These are phyloP conservation scores for Zangia roseola DNA, from an alignment of 768 basidiomycete genomes.

Conservation along the genomic window DNA sequence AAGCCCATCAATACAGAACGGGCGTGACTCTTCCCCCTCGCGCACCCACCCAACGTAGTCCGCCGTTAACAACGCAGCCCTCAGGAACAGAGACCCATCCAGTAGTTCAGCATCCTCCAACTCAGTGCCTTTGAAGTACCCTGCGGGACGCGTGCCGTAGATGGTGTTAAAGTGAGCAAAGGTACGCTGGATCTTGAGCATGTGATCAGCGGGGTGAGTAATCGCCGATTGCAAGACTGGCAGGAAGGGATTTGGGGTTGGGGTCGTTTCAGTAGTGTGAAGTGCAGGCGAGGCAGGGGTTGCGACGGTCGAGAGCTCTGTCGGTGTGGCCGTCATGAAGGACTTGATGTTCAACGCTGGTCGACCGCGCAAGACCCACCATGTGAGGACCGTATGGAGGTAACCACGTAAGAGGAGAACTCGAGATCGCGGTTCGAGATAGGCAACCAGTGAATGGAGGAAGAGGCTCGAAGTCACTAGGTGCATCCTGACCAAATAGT, in stretches of 20 bases:
- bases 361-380: slow-evolving; percentile 32
- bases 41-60: slow-evolving; percentile 39
- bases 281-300: not conserved
- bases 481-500: slow-evolving; percentile 23
- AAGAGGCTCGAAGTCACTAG: slow-evolving; percentile 32
- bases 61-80: slow-evolving; percentile 29
- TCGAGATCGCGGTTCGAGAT: slow-evolving; percentile 15
- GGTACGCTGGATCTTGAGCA: slow-evolving; percentile 33
- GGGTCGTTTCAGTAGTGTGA: slow-evolving; percentile 10
- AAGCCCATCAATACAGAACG: slow-evolving; percentile 32
- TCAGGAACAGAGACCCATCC: slow-evolving; percentile 38
- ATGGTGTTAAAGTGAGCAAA: slow-evolving; percentile 34
- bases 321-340: slow-evolving; percentile 29
- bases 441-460: slow-evolving; percentile 24
- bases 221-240: slow-evolving; percentile 39
- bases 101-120: slow-evolving; percentile 32
- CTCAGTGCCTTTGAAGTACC: slow-evolving; percentile 30
- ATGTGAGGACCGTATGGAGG: slow-evolving; percentile 21
- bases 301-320: slow-evolving; percentile 11
- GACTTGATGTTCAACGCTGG: slow-evolving; percentile 31
- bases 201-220: slow-evolving; percentile 34
- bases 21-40: slow-evolving; percentile 31
- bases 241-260: slow-evolving; percentile 40
- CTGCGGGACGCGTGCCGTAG: slow-evolving; percentile 26
- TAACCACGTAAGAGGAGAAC: slow-evolving; percentile 30